phyloP scores from a whole-genome alignment of 345 rosid genomes.

The Eucalyptus pauciflora region DNA sequence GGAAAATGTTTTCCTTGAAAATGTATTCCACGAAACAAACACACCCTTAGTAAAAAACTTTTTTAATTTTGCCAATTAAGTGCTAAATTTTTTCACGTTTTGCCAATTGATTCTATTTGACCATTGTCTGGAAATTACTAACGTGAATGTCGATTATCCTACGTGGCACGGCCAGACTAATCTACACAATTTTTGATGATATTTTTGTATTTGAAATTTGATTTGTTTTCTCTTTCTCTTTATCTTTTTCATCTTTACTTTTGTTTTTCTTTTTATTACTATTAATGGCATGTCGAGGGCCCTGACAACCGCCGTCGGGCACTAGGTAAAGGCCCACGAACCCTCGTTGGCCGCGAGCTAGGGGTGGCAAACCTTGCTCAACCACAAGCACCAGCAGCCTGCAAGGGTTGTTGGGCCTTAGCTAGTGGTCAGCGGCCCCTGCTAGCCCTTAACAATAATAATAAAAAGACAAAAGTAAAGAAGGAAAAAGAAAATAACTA shows the following conservation, averaged over 20 bases:
- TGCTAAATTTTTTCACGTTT: neutral
- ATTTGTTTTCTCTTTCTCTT: too few relatives aligned
- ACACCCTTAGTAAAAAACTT: neutral
- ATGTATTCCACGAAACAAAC: too few relatives aligned
- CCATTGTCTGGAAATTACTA: fast-evolving
- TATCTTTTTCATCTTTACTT: too few relatives aligned
- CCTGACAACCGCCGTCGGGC: fast-evolving
- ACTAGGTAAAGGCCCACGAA: fast-evolving
- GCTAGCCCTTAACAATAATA: fast-evolving
- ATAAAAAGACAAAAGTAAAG: too few relatives aligned
- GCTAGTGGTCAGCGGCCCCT: fast-evolving
- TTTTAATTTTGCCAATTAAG: fast-evolving
- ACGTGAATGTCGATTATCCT: fast-evolving
- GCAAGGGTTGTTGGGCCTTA: fast-evolving
- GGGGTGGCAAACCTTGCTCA: too few relatives aligned
- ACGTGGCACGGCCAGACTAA: fast-evolving
- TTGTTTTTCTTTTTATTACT: fast-evolving
- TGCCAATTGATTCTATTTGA: neutral
- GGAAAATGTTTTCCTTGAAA: too few relatives aligned
- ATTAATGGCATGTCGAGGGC: too few relatives aligned
- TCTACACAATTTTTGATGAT: too few relatives aligned
- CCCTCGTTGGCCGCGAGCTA: fast-evolving
- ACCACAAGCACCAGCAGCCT: too few relatives aligned
- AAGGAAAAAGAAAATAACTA: too few relatives aligned
- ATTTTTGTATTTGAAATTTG: too few relatives aligned